Evolutionary conservation across 2,329 filamentous ascomycete genomes (phyloP).

Genomic region (Teratosphaeria viscida): DNA sequence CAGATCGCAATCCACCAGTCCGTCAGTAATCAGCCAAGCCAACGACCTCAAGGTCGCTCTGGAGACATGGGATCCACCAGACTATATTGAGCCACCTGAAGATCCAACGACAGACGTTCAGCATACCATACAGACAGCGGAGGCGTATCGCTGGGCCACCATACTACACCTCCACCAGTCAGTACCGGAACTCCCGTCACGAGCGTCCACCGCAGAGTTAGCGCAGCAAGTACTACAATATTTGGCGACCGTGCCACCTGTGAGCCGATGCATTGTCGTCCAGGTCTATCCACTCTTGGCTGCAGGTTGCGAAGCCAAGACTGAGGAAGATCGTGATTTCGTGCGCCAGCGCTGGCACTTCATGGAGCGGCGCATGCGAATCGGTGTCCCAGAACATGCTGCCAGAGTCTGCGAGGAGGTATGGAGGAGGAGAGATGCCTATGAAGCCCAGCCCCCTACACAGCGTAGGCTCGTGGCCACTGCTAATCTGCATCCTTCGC

Average conservation of each 20-base stretch:
- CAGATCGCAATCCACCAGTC: conserved; percentile 46
- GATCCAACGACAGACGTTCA: conserved; percentile 52
- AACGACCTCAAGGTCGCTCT: conserved; percentile 51
- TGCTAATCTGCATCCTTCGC: conserved; percentile 21
- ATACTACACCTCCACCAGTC: conserved; percentile 57
- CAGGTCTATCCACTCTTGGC: conserved; percentile 61
- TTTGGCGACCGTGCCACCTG: conserved; percentile 52
- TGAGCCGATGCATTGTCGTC: conserved; percentile 53
- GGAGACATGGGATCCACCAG: conserved; percentile 51
- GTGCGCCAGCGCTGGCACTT: conserved; percentile 51
- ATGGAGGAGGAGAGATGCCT: conserved; percentile 52
- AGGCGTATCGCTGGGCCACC: conserved; percentile 58
- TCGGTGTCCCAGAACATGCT: conserved; percentile 58
- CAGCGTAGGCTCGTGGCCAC: conserved; percentile 28
- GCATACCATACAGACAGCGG: conserved; percentile 55
- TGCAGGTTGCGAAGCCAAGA: conserved; percentile 54
- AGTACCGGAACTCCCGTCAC: conserved; percentile 56
- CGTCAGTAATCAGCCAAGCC: conserved; percentile 51
- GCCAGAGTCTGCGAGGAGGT: conserved; percentile 56
- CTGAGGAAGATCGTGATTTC: conserved; percentile 52
- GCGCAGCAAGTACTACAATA: conserved; percentile 52
- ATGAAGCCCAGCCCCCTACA: conserved; percentile 26
- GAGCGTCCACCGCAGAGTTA: conserved; percentile 42
- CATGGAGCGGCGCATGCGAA: conserved; percentile 52
- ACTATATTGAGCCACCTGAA: conserved; percentile 49